Base-by-base conservation (phyloP, 2,329 filamentous ascomycete genomes). In the Sporothrix pallida region DNA sequence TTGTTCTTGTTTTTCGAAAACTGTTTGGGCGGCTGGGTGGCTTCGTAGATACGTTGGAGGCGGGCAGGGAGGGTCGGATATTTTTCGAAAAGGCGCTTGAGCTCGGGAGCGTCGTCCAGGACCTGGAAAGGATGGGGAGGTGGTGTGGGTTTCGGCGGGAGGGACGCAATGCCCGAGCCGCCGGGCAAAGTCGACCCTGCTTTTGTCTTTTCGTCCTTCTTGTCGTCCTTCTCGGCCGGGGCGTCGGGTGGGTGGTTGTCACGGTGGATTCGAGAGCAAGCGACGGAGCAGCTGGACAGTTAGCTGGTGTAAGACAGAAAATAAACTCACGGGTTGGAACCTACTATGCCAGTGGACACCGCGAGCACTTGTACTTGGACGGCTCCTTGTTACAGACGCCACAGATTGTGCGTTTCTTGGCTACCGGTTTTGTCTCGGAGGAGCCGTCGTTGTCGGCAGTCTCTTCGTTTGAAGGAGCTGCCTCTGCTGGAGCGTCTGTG, bases 311-410 rank as follows among this genome's bases (percentile, higher is more conserved):
- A 7, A n/a, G 20, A 60, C 2, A 26, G 17, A 12, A 26, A 4
- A n/a, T n/a, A 13, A 13, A 12, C 1, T 26, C 23, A 26, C 23
- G 23, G 23, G 23, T 26, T 26, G 1, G 23, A 3, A 26, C 88
- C 78, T 82, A 91, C 89, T 89, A 91, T 75, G 86, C 86, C 26
- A 87, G 77, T 67, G 84, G 81, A 79, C 89, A 91, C 42, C 84
- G 84, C n/a, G 87, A 83, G 75, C 89, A 91, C 77, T 90, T 91
- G 80, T 91, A 91, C 79, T 89, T 91, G 44, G 83, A 84, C 23
- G 85, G 82, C 4, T 83, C 83, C 48, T 80, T 78, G 42, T 85
- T 79, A 79, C 89, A 91, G 46, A 90, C 82, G 5, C 85, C 84
- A 77, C 89, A 91, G 63, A 89, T 81, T 5, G 75, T 73, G 12